A percentile compares a stretch with the other conserved stretches of the same genome.
Conservation (phyloP, 331 rosid genomes). For the Acacia concinna region DNA sequence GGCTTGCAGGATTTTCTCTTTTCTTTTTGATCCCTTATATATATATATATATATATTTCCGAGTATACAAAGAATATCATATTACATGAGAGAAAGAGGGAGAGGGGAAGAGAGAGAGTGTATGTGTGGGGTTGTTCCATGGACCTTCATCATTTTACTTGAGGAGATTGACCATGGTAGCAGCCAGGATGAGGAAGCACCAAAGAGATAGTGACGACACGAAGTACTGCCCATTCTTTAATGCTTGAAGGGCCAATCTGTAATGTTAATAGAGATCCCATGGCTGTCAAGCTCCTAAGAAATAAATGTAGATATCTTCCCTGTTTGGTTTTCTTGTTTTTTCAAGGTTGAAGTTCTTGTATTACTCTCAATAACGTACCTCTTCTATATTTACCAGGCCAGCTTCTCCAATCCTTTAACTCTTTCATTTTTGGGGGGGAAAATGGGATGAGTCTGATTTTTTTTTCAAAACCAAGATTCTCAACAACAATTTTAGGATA, state of each 20-base stretch:
- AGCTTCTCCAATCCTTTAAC: background rate
- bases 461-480: background rate
- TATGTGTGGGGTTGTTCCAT: slow-evolving; percentile 35
- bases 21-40: slow-evolving; percentile 11
- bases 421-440: background rate
- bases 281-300: slow-evolving; percentile 64
- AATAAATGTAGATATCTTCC: slow-evolving; percentile 36
- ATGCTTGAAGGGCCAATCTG: slow-evolving; percentile 68
- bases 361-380: slow-evolving; percentile 19
- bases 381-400: background rate
- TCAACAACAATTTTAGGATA: background rate
- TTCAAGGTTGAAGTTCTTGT: slow-evolving; percentile 22
- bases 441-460: background rate
- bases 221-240: slow-evolving; percentile 57
- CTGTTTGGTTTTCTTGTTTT: slow-evolving; percentile 36
- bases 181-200: slow-evolving; percentile 49
- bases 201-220: slow-evolving; percentile 26
- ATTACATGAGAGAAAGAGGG: slow-evolving; percentile 25
- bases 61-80: slow-evolving; percentile 50
- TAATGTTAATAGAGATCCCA: slow-evolving; percentile 40
- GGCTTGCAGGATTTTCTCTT: slow-evolving; percentile 27
- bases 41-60: slow-evolving; percentile 45
- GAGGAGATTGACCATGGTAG: slow-evolving; percentile 66
- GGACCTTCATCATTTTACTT: slow-evolving; percentile 69
- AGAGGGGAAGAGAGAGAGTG: slow-evolving; percentile 13